Percentiles rank a stretch among this genome's conserved stretches.
These are phyloP conservation scores for Hysterangium stoloniferum DNA, from an alignment of 768 basidiomycete genomes.

Conservation along the genomic window DNA sequence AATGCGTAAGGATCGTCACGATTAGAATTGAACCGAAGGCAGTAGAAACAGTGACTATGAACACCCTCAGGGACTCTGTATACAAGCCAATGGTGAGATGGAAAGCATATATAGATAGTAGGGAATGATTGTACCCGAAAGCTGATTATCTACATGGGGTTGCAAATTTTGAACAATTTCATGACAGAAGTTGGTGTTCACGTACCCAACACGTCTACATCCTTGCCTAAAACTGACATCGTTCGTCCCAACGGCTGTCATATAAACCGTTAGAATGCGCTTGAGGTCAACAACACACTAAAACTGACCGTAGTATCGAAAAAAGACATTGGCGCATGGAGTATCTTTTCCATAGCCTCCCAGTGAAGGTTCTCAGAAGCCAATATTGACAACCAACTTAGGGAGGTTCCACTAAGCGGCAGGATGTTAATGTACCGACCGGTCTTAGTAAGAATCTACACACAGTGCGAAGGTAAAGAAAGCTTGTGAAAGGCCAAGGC, in stretches of 20 bases:
- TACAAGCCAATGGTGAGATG: not conserved
- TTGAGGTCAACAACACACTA: not conserved
- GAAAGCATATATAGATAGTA: not conserved
- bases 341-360: slow-evolving; percentile 45
- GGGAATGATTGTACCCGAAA: slow-evolving; percentile 42
- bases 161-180: not conserved
- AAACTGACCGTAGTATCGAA: slow-evolving; percentile 57
- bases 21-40: slow-evolving; percentile 46
- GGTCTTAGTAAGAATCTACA: not conserved
- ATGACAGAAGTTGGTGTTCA: not conserved
- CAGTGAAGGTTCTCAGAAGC: slow-evolving; percentile 60
- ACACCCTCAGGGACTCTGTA: slow-evolving; percentile 45
- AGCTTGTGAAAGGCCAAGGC: slow-evolving; percentile 50
- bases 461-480: slow-evolving; percentile 54
- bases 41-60: slow-evolving; percentile 41
- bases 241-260: slow-evolving; percentile 51
- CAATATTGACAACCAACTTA: slow-evolving; percentile 49
- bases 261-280: slow-evolving; percentile 5
- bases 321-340: slow-evolving; percentile 69
- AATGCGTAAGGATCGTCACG: slow-evolving; percentile 33
- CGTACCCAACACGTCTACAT: slow-evolving; percentile 44
- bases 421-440: not conserved
- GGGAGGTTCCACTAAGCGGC: slow-evolving; percentile 15
- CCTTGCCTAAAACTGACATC: slow-evolving; percentile 56
- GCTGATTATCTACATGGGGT: slow-evolving; percentile 41